phyloP scores from a whole-genome alignment of 768 basidiomycete genomes.

The Termitomyces sp. region DNA sequence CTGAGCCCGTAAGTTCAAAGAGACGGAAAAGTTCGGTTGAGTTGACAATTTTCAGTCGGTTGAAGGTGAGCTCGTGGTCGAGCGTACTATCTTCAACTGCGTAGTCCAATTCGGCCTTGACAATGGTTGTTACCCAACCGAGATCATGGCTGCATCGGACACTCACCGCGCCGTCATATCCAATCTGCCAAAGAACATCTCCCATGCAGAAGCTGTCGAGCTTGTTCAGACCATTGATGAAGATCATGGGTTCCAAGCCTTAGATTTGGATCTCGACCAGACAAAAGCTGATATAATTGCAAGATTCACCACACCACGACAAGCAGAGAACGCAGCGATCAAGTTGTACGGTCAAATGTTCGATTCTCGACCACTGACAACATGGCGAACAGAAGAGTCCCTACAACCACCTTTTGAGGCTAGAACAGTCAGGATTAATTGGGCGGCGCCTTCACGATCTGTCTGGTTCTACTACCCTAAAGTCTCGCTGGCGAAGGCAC shows the following conservation, averaged over 20 bases:
- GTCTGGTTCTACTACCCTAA: conserved; percentile 44
- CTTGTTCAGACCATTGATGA: conserved; percentile 28
- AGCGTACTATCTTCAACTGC: conserved; percentile 19
- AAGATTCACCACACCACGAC: conserved; percentile 21
- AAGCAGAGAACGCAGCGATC: conserved; percentile 27
- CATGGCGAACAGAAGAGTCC: conserved; percentile 18
- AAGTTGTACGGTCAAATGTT: conserved; percentile 26
- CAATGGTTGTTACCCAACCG: conserved; percentile 19
- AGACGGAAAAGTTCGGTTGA: neutral
- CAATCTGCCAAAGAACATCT: conserved; percentile 29
- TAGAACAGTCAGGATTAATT: conserved; percentile 33
- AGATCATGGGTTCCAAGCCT: conserved; percentile 15
- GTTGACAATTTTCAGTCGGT: neutral
- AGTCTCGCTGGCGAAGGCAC: conserved; percentile 35
- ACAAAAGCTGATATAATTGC: conserved; percentile 15
- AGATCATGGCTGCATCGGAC: conserved; percentile 31
- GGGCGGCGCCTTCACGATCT: conserved; percentile 34
- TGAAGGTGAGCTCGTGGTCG: conserved; percentile 9
- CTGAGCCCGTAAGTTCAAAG: neutral
- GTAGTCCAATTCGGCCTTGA: conserved; percentile 26
- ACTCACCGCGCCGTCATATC: conserved; percentile 27
- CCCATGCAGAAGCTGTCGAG: conserved; percentile 21
- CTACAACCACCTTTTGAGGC: conserved; percentile 11
- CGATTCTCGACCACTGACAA: conserved; percentile 18
- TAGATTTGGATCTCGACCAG: conserved; percentile 16